A percentile compares a stretch with the other conserved stretches of the same genome.
phyloP scores from a whole-genome alignment of 2,329 filamentous ascomycete genomes.

The Aspergillus sojae region DNA sequence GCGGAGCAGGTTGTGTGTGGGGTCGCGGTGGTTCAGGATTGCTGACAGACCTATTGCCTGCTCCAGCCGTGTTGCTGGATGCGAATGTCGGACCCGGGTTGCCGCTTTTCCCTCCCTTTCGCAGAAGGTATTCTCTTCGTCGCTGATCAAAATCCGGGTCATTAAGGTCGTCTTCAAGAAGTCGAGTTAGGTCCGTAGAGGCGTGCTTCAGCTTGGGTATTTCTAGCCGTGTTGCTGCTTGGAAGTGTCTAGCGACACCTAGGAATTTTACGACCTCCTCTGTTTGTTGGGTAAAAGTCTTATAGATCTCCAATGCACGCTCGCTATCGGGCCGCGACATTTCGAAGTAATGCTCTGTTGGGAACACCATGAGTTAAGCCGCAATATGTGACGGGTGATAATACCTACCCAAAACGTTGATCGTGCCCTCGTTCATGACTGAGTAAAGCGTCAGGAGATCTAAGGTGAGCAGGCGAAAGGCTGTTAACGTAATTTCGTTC shows the following conservation, averaged over 20 bases:
- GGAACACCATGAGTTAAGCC: slow-evolving; percentile 14
- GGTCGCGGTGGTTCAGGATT: slow-evolving; percentile 28
- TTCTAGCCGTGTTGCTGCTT: slow-evolving; percentile 87
- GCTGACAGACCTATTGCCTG: slow-evolving; percentile 31
- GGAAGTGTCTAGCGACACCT: slow-evolving; percentile 81
- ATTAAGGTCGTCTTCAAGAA: slow-evolving; percentile 90
- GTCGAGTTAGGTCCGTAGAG: slow-evolving; percentile 83
- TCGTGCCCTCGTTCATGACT: slow-evolving; percentile 93
- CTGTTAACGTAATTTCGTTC: slow-evolving; percentile 94
- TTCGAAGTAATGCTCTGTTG: slow-evolving; percentile 90
- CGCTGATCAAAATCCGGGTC: slow-evolving; percentile 96
- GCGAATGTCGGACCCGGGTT: slow-evolving; percentile 32
- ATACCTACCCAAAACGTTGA: slow-evolving; percentile 84
- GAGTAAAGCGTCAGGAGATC: slow-evolving; percentile 90
- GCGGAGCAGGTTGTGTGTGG: slow-evolving; percentile 32
- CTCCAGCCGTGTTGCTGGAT: slow-evolving; percentile 24
- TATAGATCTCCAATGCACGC: slow-evolving; percentile 87
- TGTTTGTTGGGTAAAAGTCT: slow-evolving; percentile 87
- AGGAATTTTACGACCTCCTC: slow-evolving; percentile 91
- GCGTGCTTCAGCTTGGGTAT: slow-evolving; percentile 98
- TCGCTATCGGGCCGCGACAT: slow-evolving; percentile 95
- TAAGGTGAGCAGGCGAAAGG: slow-evolving; percentile 86
- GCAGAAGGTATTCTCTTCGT: slow-evolving; percentile 84
- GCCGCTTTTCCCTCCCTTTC: slow-evolving; percentile 72
- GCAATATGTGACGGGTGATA: background rate